Conservation (phyloP, 108 stramenopile species). For the Cyclostephanos invisitatus region DNA sequence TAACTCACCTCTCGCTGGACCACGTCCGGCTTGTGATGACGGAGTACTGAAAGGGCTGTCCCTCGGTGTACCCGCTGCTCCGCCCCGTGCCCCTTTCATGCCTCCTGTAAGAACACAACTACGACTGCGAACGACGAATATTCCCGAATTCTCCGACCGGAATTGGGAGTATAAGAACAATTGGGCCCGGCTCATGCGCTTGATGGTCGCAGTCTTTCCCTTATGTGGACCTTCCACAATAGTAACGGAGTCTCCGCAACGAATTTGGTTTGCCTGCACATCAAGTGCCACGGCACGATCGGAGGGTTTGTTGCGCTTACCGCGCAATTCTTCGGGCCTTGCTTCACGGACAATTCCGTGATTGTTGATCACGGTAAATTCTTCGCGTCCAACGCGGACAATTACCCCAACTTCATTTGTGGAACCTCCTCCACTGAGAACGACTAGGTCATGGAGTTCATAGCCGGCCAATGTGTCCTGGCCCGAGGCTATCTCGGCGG, state of each 20-base stretch:
- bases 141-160: slow-evolving; percentile 83
- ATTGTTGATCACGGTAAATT: slow-evolving; percentile 91
- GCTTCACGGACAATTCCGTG: slow-evolving; percentile 85
- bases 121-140: slow-evolving; percentile 87
- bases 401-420: slow-evolving; percentile 91
- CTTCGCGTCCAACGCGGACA: slow-evolving; percentile 90
- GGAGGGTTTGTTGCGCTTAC: slow-evolving; percentile 83
- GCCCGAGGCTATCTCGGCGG: slow-evolving; percentile 85
- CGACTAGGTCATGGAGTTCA: slow-evolving; percentile 88
- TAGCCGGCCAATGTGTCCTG: slow-evolving; percentile 88
- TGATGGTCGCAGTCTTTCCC: slow-evolving; percentile 89
- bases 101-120: slow-evolving; percentile 83
- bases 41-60: slow-evolving; percentile 78
- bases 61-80: slow-evolving; percentile 48
- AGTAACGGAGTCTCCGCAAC: slow-evolving; percentile 83
- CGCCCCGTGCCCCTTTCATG: slow-evolving; percentile 54
- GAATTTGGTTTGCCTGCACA: slow-evolving; percentile 86
- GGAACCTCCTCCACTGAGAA: slow-evolving; percentile 87
- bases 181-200: slow-evolving; percentile 87
- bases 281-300: slow-evolving; percentile 86
- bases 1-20: slow-evolving; percentile 58
- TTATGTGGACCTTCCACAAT: slow-evolving; percentile 89
- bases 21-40: slow-evolving; percentile 61
- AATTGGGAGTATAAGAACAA: slow-evolving; percentile 90
- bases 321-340: slow-evolving; percentile 87